Base-by-base conservation (phyloP, 768 basidiomycete species). In the Tricholoma furcatifolium region DNA sequence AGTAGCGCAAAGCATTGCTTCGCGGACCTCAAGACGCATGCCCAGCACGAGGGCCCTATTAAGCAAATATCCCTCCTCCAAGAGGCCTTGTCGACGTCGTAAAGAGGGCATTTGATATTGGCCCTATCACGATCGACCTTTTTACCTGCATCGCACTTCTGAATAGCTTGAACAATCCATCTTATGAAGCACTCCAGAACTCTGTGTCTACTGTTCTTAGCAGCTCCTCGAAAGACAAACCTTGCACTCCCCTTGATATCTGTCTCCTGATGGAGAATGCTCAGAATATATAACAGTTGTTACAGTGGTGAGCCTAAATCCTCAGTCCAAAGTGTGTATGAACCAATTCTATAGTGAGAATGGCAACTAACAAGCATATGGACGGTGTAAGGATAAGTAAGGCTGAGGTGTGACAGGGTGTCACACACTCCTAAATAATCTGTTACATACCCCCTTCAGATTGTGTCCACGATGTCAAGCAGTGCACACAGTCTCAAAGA, bases 191-290 rank as follows among this genome's bases (percentile, higher is more conserved):
- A 3, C 31, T 51, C 12, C 50, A 51, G n/a, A 20, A 24, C 8
- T 18, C 39, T 21, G 41, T 44, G 17, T 52, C 40, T 27, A 47
- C 32, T 14, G 4, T 47, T 1, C 46, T n/a, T n/a, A n/a, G 32
- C 46, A 47, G n/a, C 7, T 10, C 57, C 0, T 53, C 56, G 1
- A 47, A 24, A 2, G 42, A 41, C 0, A 31, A 32, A 7, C 60
- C 60, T 2, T 65, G 53, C 36, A 56, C 45, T 5, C 53, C 50
- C 12, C 30, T 24, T 7, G 20, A 50, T 7, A 54, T 52, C 9
- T 34, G 42, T 6, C 23, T 23, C 12, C 35, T 52, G 7, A 30
- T 55, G 8, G 48, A 50, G 10, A 50, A 50, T 24, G 43, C 44
- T 6, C 44, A 55, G 11, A 43, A 50, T 9, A 39, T 56, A n/a